phyloP scores from a whole-genome alignment of 1,284 basidiomycete genomes.

The Xerocomus minutiporus region DNA sequence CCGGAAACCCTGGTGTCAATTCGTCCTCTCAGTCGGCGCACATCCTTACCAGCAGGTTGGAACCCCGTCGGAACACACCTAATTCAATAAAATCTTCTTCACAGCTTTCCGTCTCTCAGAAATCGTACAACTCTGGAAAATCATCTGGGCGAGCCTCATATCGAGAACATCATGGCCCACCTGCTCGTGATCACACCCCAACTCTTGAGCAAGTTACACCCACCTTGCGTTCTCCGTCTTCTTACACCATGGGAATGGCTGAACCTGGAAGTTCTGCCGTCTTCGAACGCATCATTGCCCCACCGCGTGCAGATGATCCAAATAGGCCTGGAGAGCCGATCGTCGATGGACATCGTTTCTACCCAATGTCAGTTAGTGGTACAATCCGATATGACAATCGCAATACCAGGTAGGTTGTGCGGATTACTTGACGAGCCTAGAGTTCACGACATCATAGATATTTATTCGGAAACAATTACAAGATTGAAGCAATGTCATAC shows the following conservation, averaged over 20 bases:
- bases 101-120: conserved; percentile 11
- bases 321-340: conserved; percentile 9
- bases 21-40: neutral
- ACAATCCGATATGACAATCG: conserved; percentile 17
- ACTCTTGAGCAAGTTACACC: neutral
- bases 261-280: neutral
- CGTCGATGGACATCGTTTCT: conserved; percentile 2
- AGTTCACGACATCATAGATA: conserved; percentile 9
- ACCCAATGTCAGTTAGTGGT: conserved; percentile 14
- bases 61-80: conserved; percentile 8
- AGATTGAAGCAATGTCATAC: conserved; percentile 17
- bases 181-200: conserved; percentile 10
- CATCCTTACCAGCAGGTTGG: neutral
- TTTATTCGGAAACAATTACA: neutral
- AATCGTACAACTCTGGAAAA: conserved; percentile 14
- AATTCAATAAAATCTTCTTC: conserved; percentile 16
- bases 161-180: conserved; percentile 20
- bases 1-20: neutral
- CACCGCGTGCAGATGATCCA: conserved; percentile 11
- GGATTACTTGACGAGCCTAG: neutral
- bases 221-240: neutral
- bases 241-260: neutral
- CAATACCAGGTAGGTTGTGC: conserved; percentile 12
- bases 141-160: conserved; percentile 25
- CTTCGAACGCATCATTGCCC: neutral